Percentiles rank a stretch among this genome's conserved stretches.
phyloP scores from a whole-genome alignment of 1,139 yeast species.

The Pichia sp. region DNA sequence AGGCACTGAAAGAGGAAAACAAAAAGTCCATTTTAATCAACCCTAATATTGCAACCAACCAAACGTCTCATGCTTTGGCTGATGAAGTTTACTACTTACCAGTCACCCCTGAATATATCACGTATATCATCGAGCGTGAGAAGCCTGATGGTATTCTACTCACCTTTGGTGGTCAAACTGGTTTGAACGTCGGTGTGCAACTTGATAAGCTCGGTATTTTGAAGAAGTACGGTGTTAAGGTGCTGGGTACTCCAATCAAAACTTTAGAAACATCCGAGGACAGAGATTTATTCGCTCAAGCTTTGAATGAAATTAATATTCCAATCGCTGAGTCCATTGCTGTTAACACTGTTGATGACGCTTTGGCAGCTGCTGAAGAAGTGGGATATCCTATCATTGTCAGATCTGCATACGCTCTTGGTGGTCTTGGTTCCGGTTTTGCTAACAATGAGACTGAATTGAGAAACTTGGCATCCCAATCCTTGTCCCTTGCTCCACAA shows the following conservation, averaged over 20 bases:
- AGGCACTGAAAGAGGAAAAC: conserved; percentile 87
- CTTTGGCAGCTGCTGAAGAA: conserved; percentile 73
- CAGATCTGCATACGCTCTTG: conserved; percentile 94
- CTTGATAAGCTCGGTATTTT: conserved; percentile 91
- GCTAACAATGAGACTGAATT: conserved; percentile 80
- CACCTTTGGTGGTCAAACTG: conserved; percentile 99
- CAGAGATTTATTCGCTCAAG: conserved; percentile 92
- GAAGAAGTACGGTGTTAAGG: conserved; percentile 86
- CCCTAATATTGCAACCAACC: conserved; percentile 97
- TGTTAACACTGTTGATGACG: conserved; percentile 89
- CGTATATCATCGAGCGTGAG: conserved; percentile 91
- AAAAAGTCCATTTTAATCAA: conserved; percentile 82
- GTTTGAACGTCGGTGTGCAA: conserved; percentile 89
- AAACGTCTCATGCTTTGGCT: conserved; percentile 92
- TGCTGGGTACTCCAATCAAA: conserved; percentile 92
- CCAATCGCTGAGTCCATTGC: conserved; percentile 97
- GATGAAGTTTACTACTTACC: conserved; percentile 94
- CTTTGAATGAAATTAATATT: conserved; percentile 85
- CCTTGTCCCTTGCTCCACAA: conserved; percentile 87
- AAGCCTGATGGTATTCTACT: conserved; percentile 91
- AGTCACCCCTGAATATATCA: conserved; percentile 92
- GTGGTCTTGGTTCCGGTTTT: conserved; percentile 98
- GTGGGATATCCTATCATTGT: conserved; percentile 97
- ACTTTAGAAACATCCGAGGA: conserved; percentile 96
- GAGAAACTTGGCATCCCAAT: conserved; percentile 79